Conservation (phyloP, 2,329 filamentous ascomycete species). For the Stagonosporopsis rhizophila region DNA sequence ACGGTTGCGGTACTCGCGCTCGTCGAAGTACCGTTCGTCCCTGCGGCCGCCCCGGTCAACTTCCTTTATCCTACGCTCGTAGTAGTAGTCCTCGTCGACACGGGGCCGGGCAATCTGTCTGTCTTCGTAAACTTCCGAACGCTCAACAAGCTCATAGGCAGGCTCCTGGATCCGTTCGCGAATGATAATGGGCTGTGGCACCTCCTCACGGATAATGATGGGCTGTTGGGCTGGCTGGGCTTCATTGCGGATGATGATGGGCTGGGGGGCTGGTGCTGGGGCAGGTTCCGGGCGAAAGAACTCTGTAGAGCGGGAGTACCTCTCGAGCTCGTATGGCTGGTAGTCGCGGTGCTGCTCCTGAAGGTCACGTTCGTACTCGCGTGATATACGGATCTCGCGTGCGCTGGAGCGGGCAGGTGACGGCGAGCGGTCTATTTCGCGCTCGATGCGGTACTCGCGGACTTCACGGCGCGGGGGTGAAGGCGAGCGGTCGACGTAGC, state of each 20-base stretch:
- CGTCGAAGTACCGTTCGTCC: conserved; percentile 47
- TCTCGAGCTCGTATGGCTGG: conserved; percentile 52
- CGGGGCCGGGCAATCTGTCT: conserved; percentile 54
- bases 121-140: conserved; percentile 61
- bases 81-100: conserved; percentile 67
- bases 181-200: conserved; percentile 57
- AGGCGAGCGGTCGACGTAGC: conserved; percentile 47
- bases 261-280: conserved; percentile 38
- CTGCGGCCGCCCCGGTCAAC: conserved; percentile 57
- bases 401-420: conserved; percentile 52
- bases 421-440: conserved; percentile 57
- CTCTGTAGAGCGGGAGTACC: conserved; percentile 62
- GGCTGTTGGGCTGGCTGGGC: conserved; percentile 60
- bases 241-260: conserved; percentile 60
- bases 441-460: conserved; percentile 60
- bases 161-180: conserved; percentile 57
- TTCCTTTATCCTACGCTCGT: conserved; percentile 64
- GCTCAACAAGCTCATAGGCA: conserved; percentile 66
- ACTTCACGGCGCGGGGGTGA: conserved; percentile 56
- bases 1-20: conserved; percentile 49
- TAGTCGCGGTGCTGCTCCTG: conserved; percentile 37
- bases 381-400: conserved; percentile 43
- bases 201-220: conserved; percentile 64
- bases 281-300: conserved; percentile 56
- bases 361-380: conserved; percentile 44